A percentile compares a stretch with the other conserved stretches of the same genome.
Evolutionary conservation across 768 basidiomycete species (phyloP).

Genomic region (Multifurca ochricompacta): DNA sequence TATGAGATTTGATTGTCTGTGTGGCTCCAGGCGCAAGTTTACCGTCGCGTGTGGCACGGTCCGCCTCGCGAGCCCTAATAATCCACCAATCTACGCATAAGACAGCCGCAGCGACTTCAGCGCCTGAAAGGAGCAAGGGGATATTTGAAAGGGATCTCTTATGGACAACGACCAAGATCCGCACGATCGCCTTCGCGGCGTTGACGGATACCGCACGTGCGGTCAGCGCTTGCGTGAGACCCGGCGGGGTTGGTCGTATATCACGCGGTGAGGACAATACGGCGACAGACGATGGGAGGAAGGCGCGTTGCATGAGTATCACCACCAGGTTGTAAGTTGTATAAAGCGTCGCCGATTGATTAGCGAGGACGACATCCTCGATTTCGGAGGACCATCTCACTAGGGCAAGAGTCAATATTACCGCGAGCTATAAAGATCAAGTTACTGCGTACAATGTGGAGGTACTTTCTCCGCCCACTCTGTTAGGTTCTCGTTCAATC

Average conservation of each 20-base stretch:
- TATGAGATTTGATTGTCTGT: conserved; percentile 4
- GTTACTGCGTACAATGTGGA: conserved; percentile 23
- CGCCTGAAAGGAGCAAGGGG: conserved; percentile 11
- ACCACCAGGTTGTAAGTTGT: conserved; percentile 50
- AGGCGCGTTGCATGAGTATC: conserved; percentile 72
- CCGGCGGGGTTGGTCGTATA: neutral
- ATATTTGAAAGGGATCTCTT: conserved; percentile 16
- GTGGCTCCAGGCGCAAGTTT: neutral
- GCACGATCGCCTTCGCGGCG: conserved; percentile 11
- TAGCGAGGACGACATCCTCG: conserved; percentile 32
- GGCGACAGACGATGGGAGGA: conserved; percentile 40
- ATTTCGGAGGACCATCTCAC: conserved; percentile 38
- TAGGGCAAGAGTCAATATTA: conserved; percentile 12
- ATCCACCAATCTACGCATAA: conserved; percentile 19
- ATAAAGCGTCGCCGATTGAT: conserved; percentile 37
- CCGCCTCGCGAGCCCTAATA: conserved; percentile 11
- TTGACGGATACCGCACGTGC: conserved; percentile 13
- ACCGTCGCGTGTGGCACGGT: neutral
- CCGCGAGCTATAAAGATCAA: neutral
- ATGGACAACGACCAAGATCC: conserved; percentile 13
- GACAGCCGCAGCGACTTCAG: conserved; percentile 16
- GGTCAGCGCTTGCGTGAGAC: conserved; percentile 8
- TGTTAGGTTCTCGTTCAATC: conserved; percentile 39
- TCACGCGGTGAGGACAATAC: conserved; percentile 9
- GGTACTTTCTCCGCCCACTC: conserved; percentile 29